Evolutionary conservation across 176 grass and related monocot genomes (phyloP), one percentile per base, ranked within the genome.

Genomic region (Oryza rufipogon): DNA sequence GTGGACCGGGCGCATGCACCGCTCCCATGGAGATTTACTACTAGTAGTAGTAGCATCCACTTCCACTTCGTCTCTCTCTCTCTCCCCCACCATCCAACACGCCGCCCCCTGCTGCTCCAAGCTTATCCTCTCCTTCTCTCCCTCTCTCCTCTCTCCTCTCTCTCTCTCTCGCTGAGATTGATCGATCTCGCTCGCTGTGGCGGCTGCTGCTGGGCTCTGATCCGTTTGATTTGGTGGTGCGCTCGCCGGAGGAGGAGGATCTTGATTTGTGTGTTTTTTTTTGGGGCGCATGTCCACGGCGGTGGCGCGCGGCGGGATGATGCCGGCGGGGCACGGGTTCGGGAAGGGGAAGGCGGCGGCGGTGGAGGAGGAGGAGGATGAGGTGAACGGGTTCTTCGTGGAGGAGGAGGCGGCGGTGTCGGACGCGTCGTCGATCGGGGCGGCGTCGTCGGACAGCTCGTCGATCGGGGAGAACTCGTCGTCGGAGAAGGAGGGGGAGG

Each of bases 401-500:
- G 70, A 74, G 0, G 83, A 51, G 9, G 83, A 17, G 52, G 86
- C 19, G 80, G 84, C 20, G 83, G 14, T 61, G 26, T 81, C 83
- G 58, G 88, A 88, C 6, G 51, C 7, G 30, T 84, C 80, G 65
- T 91, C 89, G 17, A 91, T 87, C 70, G 89, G 89, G 28, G 75
- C 45, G 20, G 42, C 80, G 74, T 90, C 91, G 11, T 93, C 88
- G 7, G 88, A 88, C 12, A 86, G 83, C 88, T 93, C 91, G 1
- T 91, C 88, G 13, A 83, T 90, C 88, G 91, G 86, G 52, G 86
- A 88, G 19, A 78, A 85, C 71, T 80, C 88, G 5, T 48, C 87
- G 14, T 87, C 87, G 19, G 91, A 83, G n/a, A 79, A 90, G 82
- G 86, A 1, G 16, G 84, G 16, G 46, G 86, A 78, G 1, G 87